A percentile compares a stretch with the other conserved stretches of the same genome.
Evolutionary conservation across 768 basidiomycete genomes (phyloP).

Genomic region (Crassisporium funariophilum): DNA sequence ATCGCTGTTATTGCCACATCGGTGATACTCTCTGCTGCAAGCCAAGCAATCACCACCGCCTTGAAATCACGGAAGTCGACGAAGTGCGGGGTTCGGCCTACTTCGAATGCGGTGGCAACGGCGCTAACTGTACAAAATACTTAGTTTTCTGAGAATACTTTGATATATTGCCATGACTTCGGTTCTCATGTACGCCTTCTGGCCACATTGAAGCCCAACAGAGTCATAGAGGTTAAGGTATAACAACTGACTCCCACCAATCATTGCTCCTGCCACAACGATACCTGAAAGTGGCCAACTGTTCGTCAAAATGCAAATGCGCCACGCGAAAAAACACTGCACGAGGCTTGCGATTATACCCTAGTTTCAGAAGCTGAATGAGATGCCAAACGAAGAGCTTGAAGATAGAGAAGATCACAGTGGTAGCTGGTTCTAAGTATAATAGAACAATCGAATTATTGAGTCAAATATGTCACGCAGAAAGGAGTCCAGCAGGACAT

Average conservation of each 20-base stretch:
- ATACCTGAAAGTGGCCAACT: conserved; percentile 17
- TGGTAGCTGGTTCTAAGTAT: conserved; percentile 45
- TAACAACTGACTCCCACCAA: conserved; percentile 22
- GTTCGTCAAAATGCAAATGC: conserved; percentile 30
- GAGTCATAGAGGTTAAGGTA: not conserved
- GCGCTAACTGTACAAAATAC: conserved; percentile 21
- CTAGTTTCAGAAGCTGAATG: conserved; percentile 21
- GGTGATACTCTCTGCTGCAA: conserved; percentile 39
- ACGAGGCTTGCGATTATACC: conserved; percentile 46
- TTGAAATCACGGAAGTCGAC: conserved; percentile 31
- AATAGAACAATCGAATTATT: not conserved
- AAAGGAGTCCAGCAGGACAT: too few species aligned
- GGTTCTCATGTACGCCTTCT: too few species aligned
- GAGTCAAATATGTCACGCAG: not conserved
- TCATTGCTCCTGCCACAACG: conserved; percentile 16
- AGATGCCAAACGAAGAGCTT: not conserved
- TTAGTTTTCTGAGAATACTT: not conserved
- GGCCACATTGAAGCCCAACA: too few species aligned
- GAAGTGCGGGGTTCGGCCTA: conserved; percentile 24
- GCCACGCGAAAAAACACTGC: conserved; percentile 49
- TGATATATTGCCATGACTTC: not conserved
- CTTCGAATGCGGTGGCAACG: conserved; percentile 30
- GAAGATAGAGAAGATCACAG: conserved; percentile 25
- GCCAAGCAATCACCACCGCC: conserved; percentile 39
- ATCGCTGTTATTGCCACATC: conserved; percentile 46